Evolutionary conservation across 306 rosid genomes (phyloP).

Genomic region (Comarum palustre): DNA sequence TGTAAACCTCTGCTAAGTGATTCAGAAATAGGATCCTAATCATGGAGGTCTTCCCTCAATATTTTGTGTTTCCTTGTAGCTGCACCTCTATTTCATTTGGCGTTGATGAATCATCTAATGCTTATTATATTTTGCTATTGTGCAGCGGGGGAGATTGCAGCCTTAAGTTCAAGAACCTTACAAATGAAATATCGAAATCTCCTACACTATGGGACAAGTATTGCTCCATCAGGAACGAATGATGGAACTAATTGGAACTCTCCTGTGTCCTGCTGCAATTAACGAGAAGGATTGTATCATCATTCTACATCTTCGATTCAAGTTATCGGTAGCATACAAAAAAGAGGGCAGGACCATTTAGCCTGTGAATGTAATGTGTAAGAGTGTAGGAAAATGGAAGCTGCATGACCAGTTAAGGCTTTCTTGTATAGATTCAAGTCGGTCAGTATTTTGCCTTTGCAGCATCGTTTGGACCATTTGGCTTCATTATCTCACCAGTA

Average conservation of each 20-base stretch:
- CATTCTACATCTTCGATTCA: not conserved
- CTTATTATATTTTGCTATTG: conserved; percentile 16
- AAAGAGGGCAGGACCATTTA: not conserved
- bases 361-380: conserved; percentile 14
- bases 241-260: conserved; percentile 23
- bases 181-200: conserved; percentile 78
- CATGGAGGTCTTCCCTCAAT: not conserved
- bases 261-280: not conserved
- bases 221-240: conserved; percentile 86
- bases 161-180: conserved; percentile 85
- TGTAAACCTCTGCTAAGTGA: not conserved
- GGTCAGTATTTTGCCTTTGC: conserved; percentile 14
- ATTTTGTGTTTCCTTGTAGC: not conserved
- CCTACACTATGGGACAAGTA: conserved; percentile 75
- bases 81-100: not conserved
- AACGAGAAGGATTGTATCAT: not conserved
- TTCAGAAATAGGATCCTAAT: not conserved
- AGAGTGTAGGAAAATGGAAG: not conserved
- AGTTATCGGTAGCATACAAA: conserved; percentile 1
- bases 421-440: conserved; percentile 27
- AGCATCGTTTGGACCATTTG: conserved; percentile 3
- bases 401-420: conserved; percentile 6
- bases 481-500: not conserved
- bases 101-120: conserved; percentile 8
- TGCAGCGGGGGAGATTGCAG: conserved; percentile 98